Percentiles rank a stretch among this genome's conserved stretches.
Evolutionary conservation across 106 monocot genomes (phyloP).

Genomic region (Narthecium ossifragum): DNA sequence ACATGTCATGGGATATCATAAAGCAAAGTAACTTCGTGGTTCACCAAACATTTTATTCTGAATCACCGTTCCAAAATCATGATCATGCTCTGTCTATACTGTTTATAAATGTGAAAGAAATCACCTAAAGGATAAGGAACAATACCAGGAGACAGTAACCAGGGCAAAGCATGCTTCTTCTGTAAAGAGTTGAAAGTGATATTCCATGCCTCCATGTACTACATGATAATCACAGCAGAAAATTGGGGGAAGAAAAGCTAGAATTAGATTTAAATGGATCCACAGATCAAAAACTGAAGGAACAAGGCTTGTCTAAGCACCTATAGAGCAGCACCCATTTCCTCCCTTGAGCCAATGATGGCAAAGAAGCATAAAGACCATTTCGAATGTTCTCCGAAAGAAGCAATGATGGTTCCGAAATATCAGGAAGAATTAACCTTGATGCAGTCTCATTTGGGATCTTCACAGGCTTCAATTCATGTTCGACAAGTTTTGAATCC

Average conservation of each 20-base stretch:
- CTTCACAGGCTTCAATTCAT: slow-evolving; percentile 24
- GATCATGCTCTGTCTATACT: too few relatives aligned
- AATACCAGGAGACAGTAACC: slow-evolving; percentile 81
- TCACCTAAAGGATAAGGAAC: neutral
- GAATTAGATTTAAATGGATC: neutral
- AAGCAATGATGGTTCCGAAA: slow-evolving; percentile 86
- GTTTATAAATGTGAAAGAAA: too few relatives aligned
- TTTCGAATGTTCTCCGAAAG: slow-evolving; percentile 64
- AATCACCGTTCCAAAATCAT: too few relatives aligned
- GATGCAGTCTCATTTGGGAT: slow-evolving; percentile 13
- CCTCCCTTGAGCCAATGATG: slow-evolving; percentile 66
- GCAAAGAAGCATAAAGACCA: slow-evolving; percentile 67
- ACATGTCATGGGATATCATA: too few relatives aligned
- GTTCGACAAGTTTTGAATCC: slow-evolving; percentile 24
- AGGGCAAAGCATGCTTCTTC: slow-evolving; percentile 88
- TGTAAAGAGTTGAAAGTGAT: slow-evolving; percentile 87
- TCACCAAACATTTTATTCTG: too few relatives aligned
- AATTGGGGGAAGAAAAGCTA: neutral
- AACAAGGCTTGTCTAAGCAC: slow-evolving; percentile 22
- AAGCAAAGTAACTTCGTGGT: too few relatives aligned
- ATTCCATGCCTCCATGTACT: slow-evolving; percentile 99
- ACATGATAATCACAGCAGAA: slow-evolving; percentile 11
- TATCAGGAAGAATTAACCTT: slow-evolving; percentile 38
- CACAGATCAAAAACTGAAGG: neutral
- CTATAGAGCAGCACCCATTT: slow-evolving; percentile 93